Conservation (phyloP, 164 flowering plant species). For the Amborella trichopoda region DNA sequence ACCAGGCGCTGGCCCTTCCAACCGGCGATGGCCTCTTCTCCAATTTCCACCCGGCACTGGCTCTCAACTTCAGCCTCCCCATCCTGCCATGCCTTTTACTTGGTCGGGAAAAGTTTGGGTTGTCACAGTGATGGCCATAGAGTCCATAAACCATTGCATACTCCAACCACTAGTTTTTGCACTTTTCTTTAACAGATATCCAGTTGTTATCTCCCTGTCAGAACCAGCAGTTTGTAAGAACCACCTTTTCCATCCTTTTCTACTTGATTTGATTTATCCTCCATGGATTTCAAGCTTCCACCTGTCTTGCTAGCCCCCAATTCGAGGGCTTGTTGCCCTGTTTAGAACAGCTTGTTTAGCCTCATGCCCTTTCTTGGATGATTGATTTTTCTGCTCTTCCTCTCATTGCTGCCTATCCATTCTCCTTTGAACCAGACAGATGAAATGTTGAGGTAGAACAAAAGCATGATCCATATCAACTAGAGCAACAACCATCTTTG, state of each 20-base stretch:
- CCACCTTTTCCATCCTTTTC: conserved; percentile 79
- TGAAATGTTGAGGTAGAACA: conserved; percentile 98
- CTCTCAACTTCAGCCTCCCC: no score
- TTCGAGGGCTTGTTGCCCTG: conserved; percentile 89
- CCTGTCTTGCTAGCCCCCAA: conserved; percentile 61
- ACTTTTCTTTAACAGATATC: conserved; percentile 84
- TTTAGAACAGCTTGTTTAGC: conserved; percentile 74
- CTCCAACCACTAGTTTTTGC: conserved; percentile 92
- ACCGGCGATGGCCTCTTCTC: no score
- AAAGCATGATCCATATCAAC: conserved; percentile 99
- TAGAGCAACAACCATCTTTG: conserved; percentile 93
- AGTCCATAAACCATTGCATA: conserved; percentile 96
- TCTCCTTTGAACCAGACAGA: conserved; percentile 92
- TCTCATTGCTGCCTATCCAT: conserved; percentile 98
- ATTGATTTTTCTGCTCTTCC: conserved; percentile 61
- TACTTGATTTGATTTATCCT: conserved; percentile 57
- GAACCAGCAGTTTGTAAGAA: conserved; percentile 84
- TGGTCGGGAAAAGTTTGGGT: no score
- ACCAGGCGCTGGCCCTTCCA: no score
- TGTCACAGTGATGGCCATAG: no score
- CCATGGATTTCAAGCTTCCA: conserved; percentile 78
- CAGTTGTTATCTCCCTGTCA: conserved; percentile 93
- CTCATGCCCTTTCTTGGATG: conserved; percentile 71
- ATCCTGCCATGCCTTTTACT: no score
- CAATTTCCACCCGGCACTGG: no score